A percentile compares a stretch with the other conserved stretches of the same genome.
phyloP scores from a whole-genome alignment of 257 asterid species.

The Solanum sejunctum region DNA sequence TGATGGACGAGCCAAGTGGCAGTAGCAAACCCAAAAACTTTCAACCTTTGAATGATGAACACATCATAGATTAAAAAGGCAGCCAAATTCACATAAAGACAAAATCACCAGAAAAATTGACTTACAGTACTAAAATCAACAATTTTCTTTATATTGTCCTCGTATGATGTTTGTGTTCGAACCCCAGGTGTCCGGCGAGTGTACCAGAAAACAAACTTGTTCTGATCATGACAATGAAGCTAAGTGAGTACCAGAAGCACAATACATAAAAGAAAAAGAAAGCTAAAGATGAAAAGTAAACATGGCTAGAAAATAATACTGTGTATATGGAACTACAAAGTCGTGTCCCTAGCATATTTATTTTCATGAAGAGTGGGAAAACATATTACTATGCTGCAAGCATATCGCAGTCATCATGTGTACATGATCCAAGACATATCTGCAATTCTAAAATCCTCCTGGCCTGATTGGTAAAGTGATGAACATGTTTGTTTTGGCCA shows the following conservation, averaged over 20 bases:
- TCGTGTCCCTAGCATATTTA: neutral
- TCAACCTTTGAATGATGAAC: conserved; percentile 42
- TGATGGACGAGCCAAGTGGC: conserved; percentile 85
- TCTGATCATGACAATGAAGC: conserved; percentile 28
- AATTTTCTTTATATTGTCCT: conserved; percentile 86
- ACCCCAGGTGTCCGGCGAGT: conserved; percentile 97
- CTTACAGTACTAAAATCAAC: conserved; percentile 91
- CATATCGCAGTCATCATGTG: neutral
- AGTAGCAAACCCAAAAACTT: conserved; percentile 91
- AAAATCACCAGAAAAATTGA: neutral
- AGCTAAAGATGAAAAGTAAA: neutral
- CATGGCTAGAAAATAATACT: neutral
- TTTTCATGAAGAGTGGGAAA: neutral
- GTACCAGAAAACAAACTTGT: conserved; percentile 86
- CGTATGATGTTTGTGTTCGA: conserved; percentile 76
- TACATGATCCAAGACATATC: neutral
- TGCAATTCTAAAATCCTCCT: neutral
- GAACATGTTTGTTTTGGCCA: neutral
- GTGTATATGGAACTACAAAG: neutral
- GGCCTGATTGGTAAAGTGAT: neutral
- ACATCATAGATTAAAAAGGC: neutral
- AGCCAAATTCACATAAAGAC: neutral
- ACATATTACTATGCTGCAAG: neutral
- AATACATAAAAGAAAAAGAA: neutral
- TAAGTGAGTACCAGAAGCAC: neutral